Base-by-base conservation (phyloP, 306 rosid species). In the Sesbania bispinosa region DNA sequence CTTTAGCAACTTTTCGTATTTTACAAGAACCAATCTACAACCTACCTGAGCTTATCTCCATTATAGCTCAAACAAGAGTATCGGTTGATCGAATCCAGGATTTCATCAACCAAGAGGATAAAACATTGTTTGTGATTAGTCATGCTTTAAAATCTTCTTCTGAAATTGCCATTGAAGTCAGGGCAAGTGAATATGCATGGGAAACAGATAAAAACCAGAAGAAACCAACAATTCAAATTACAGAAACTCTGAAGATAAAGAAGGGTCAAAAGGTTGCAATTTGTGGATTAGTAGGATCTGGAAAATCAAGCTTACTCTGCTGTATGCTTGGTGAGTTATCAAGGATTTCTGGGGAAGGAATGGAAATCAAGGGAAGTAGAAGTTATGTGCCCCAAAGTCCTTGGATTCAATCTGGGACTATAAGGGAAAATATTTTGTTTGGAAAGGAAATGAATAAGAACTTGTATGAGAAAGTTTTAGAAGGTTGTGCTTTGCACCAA, bases 1-100 rank as follows among this genome's bases (percentile, higher is more conserved):
- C 97, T 61, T 75, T 92, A 51, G 96, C 97, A 27, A 89, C 97
- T 48, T 92, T 92, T n/a, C n/a, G n/a, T n/a, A n/a, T n/a, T n/a
- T n/a, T n/a, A n/a, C n/a, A n/a, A n/a, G n/a, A n/a, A n/a, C 52
- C 97, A 13, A 92, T 92, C 68, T 81, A 89, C 81, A 87, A 92
- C 72, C 84, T 92, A 15, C 97, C 97, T 1, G 97, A 92, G 81
- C 93, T 92, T 55, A 84, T 92, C 60, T 87, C 96, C 83, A 89
- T 87, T 91, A 82, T 87, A 60, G 79, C 91, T 67, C 97, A 92
- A 76, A 87, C 97, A 20, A 92, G 85, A 74, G 93, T 92, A 2
- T 92, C 97, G 2, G 11, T 92, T 27, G 85, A 85, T 81, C 83
- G 97, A 11, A 73, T 87, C 54, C 82, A 82, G 18, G 91, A 80